Percentiles rank a stretch among this genome's conserved stretches.
phyloP scores from a whole-genome alignment of 2,329 filamentous ascomycete species.

The Colletotrichum salicis region DNA sequence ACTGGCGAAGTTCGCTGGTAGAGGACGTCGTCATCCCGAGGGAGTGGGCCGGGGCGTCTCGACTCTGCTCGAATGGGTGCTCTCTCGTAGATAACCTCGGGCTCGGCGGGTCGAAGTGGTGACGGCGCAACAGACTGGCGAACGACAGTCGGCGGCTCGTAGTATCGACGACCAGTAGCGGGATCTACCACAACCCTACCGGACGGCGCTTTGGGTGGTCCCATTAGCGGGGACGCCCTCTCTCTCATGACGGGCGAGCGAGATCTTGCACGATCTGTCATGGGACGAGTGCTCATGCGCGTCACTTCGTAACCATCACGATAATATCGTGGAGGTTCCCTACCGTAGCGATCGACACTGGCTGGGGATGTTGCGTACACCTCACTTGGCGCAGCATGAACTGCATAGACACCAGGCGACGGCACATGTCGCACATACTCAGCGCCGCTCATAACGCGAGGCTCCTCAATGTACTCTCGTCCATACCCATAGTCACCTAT shows the following conservation, averaged over 20 bases:
- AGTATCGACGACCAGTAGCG: constrained; percentile 83
- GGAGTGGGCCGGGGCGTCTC: constrained; percentile 57
- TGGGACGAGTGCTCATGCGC: constrained; percentile 61
- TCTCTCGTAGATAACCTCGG: constrained; percentile 75
- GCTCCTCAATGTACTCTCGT: constrained; percentile 47
- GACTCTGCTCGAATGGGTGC: constrained; percentile 62
- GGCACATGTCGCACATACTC: constrained; percentile 50
- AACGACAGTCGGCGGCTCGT: constrained; percentile 60
- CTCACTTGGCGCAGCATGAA: constrained; percentile 51
- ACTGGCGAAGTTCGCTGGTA: constrained; percentile 64
- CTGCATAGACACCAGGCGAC: constrained; percentile 49
- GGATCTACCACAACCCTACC: constrained; percentile 79
- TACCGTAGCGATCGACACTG: constrained; percentile 55
- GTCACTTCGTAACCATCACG: constrained; percentile 54
- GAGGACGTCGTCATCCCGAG: constrained; percentile 61
- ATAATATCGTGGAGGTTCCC: constrained; percentile 55
- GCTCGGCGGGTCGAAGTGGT: constrained; percentile 52
- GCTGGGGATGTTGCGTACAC: constrained; percentile 52
- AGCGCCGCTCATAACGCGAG: constrained; percentile 42
- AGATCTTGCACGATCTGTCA: constrained; percentile 59
- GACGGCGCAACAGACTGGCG: constrained; percentile 66
- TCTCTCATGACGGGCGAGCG: constrained; percentile 59
- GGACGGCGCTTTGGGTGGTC: constrained; percentile 61
- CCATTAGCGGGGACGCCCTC: constrained; percentile 59
- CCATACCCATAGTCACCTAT: constrained; percentile 41